These are phyloP conservation scores for Atkinsonella hypoxylon DNA, from an alignment of 2,329 filamentous ascomycete species.

Conservation along the genomic window DNA sequence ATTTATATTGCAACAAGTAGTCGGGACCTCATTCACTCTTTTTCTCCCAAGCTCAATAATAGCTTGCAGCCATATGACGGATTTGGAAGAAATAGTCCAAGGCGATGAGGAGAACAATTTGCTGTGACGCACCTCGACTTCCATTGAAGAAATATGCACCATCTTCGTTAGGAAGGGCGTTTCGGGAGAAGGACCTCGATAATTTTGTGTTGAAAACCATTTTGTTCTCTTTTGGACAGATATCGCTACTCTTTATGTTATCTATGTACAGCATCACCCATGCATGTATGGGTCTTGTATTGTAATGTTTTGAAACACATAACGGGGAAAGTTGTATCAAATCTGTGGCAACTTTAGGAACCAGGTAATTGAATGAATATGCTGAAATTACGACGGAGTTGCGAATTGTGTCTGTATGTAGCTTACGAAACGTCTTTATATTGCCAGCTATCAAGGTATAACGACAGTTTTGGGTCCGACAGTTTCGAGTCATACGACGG, in stretches of 20 bases:
- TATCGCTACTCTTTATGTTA: background rate
- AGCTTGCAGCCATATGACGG: background rate
- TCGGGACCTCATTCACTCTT: background rate
- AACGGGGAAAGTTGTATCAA: background rate
- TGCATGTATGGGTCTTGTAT: conserved; percentile 1
- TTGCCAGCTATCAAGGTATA: background rate
- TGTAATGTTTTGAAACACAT: background rate
- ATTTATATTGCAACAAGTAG: background rate
- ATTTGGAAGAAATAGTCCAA: background rate
- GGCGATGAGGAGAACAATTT: background rate
- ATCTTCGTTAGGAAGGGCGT: conserved; percentile 3
- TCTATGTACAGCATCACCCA: conserved; percentile 3
- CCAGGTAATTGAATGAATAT: background rate
- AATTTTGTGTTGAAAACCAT: background rate
- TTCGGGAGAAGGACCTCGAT: conserved; percentile 2
- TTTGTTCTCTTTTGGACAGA: background rate
- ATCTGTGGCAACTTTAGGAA: background rate
- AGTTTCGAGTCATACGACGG: no score
- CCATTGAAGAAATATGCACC: background rate
- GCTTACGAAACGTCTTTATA: background rate
- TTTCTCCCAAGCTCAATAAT: background rate
- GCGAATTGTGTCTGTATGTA: background rate
- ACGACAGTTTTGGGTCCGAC: no score
- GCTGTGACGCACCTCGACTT: conserved; percentile 2
- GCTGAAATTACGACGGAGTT: background rate